Base-by-base conservation (phyloP, 2,329 filamentous ascomycete species). In the Myriosclerotinia curreyana region DNA sequence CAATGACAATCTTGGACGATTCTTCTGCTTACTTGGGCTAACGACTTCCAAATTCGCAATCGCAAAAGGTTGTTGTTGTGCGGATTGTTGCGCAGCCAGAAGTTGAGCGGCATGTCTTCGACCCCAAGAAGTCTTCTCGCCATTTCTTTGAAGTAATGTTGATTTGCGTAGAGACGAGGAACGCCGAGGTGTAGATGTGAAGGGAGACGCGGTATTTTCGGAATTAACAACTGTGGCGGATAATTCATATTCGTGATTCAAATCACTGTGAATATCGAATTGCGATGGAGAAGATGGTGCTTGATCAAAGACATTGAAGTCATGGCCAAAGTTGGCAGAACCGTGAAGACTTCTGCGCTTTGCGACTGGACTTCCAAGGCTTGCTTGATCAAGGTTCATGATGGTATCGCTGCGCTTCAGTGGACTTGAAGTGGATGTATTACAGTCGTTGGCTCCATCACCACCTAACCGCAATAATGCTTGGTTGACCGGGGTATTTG, bases 391-490 rank as follows among this genome's bases (percentile, higher is more conserved):
- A 56, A 96, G 79, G 72, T 91, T 92, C 90, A 96, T 94, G 60
- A 89, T 88, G 51, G 90, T 89, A 78, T 98, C 94, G 73, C 89
- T 94, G 71, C 95, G 87, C 82, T 98, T 97, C 70, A 98, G 79
- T 6, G 94, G 93, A 74, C 94, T 96, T 7, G 89, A 87, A 66
- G 86, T 86, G 25, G 83, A 80, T 22, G 84, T 77, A 59, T 79
- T 78, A 46, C 53, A 56, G 59, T 75, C 73, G 42, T 69, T 74
- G 55, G 76, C 79, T 22, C 75, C 75, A 60, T 86, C 83, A 20
- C 80, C 73, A 42, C 71, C 70, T n/a, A 83, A 75, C 68, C 82
- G 82, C 51, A 83, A 76, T 40, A 83, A 76, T 17, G 79, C 76
- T 66, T 80, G 77, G 67, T 83, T 80, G 4, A 82, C 80, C 31